Evolutionary conservation across 2,329 filamentous ascomycete genomes (phyloP), one percentile per base, ranked within the genome.

Genomic region (Alternaria sp.): DNA sequence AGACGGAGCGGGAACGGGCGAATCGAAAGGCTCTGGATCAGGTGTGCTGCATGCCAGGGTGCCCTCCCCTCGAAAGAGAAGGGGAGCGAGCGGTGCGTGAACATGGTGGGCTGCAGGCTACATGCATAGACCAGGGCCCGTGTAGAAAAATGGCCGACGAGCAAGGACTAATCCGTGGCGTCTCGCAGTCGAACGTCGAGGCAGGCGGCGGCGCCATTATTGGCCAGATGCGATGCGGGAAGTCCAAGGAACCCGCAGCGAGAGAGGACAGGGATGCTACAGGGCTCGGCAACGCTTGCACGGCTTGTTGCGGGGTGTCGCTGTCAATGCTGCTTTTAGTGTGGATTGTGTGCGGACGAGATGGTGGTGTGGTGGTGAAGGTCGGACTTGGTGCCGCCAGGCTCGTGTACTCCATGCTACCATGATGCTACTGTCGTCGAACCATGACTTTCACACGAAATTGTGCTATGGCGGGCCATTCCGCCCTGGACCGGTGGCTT

Each of bases 201-300:
- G 65, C 70, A 69, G 71, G 73, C 69, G 68, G 66, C 66, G 68
- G 66, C 64, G 66, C 69, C 68, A 72, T 74, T 72, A 76, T 76
- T 79, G 77, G 77, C 67, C 61, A 72, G 71, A 71, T 67, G 67
- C 69, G 56, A 72, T 69, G 69, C 74, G 75, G 75, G 75, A 78
- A 67, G 65, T 69, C 69, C 75, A 75, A 76, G 75, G 77, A 75
- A 72, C 73, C 73, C 64, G 71, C 70, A 67, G 72, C 67, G 68
- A 67, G 56, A 62, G 43, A 54, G 36, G 57, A 59, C 73, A 73
- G 68, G 73, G 73, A 65, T 72, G 51, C 52, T 68, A 72, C 73
- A 78, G 68, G 72, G 74, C 74, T 79, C 76, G 75, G 77, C 77
- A 79, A 79, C 76, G 76, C 75, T 78, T 78, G 74, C 62, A 64